A percentile compares a stretch with the other conserved stretches of the same genome.
Evolutionary conservation across 2,329 filamentous ascomycete species (phyloP).

Genomic region (Pyrenochaeta sp.): DNA sequence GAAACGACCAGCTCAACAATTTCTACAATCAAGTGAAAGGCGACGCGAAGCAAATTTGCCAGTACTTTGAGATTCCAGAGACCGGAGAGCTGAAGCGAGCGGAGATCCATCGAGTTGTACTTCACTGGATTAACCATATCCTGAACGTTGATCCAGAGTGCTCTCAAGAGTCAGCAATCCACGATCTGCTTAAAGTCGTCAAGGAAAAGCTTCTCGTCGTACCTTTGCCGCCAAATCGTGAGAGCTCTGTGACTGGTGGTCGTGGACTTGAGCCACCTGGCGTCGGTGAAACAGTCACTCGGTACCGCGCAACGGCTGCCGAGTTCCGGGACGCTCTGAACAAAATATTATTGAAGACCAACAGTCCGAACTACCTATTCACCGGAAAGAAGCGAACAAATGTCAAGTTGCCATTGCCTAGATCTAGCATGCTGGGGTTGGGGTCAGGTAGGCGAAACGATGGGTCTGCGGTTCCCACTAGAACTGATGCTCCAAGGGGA

Average conservation of each 20-base stretch:
- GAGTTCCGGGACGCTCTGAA: conserved; percentile 19
- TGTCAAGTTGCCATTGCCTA: conserved; percentile 3
- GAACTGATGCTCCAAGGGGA: not conserved
- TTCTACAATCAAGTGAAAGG: conserved; percentile 6
- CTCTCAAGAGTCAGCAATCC: not conserved
- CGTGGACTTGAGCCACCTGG: not conserved
- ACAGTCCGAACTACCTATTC: conserved; percentile 4
- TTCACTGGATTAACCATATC: conserved; percentile 16
- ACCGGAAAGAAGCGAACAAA: conserved; percentile 8
- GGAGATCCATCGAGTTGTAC: conserved; percentile 6
- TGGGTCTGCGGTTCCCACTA: too few relatives aligned
- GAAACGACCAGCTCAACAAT: not conserved
- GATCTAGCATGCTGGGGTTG: not conserved
- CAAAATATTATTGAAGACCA: conserved; percentile 5
- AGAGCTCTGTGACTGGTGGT: conserved; percentile 5
- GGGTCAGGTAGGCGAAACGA: too few relatives aligned
- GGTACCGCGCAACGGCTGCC: conserved; percentile 20
- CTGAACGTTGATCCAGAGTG: conserved; percentile 9
- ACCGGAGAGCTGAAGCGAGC: not conserved
- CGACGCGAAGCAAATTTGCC: conserved; percentile 3
- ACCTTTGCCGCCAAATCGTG: conserved; percentile 7
- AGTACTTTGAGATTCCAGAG: conserved; percentile 6
- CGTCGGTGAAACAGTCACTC: conserved; percentile 1
- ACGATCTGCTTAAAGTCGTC: conserved; percentile 18
- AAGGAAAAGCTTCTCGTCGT: conserved; percentile 15